These are phyloP conservation scores for Aspergillus homomorphus DNA, from an alignment of 495 filamentous ascomycete species.

Conservation along the genomic window DNA sequence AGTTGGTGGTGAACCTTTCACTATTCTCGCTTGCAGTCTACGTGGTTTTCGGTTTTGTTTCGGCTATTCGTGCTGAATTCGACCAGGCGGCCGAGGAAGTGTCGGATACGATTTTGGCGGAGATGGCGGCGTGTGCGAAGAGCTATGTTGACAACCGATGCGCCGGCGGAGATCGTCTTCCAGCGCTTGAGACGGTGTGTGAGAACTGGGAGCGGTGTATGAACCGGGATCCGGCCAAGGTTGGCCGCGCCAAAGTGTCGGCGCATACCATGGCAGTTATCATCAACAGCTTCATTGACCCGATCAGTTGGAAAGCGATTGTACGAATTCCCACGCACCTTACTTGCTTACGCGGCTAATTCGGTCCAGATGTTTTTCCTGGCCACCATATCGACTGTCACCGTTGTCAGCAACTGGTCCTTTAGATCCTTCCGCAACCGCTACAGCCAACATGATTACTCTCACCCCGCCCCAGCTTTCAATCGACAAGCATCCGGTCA, in stretches of 20 bases:
- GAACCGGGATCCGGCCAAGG: slow-evolving; percentile 64
- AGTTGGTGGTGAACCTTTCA: slow-evolving; percentile 74
- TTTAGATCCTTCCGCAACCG: slow-evolving; percentile 44
- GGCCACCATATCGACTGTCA: slow-evolving; percentile 41
- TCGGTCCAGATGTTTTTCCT: slow-evolving; percentile 38
- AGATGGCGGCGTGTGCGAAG: slow-evolving; percentile 68
- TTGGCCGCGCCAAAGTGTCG: slow-evolving; percentile 63
- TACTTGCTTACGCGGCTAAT: slow-evolving; percentile 15
- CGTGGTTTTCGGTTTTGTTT: slow-evolving; percentile 65
- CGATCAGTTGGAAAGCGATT: slow-evolving; percentile 71
- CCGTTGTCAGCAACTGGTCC: slow-evolving; percentile 47
- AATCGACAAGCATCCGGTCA: slow-evolving; percentile 24
- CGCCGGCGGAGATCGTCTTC: slow-evolving; percentile 55
- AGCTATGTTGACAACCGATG: slow-evolving; percentile 75
- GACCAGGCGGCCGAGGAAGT: slow-evolving; percentile 62
- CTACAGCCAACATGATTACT: slow-evolving; percentile 34
- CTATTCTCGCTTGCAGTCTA: slow-evolving; percentile 65
- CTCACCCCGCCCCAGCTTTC: slow-evolving; percentile 21
- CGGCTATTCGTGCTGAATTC: slow-evolving; percentile 73
- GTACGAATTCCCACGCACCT: slow-evolving; percentile 36
- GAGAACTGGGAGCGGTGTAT: slow-evolving; percentile 83
- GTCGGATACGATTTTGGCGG: slow-evolving; percentile 58
- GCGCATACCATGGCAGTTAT: slow-evolving; percentile 82
- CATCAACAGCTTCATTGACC: slow-evolving; percentile 67
- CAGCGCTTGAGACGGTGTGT: slow-evolving; percentile 70